These are phyloP conservation scores for Tuber indicum DNA, from an alignment of 495 filamentous ascomycete species.

Conservation along the genomic window DNA sequence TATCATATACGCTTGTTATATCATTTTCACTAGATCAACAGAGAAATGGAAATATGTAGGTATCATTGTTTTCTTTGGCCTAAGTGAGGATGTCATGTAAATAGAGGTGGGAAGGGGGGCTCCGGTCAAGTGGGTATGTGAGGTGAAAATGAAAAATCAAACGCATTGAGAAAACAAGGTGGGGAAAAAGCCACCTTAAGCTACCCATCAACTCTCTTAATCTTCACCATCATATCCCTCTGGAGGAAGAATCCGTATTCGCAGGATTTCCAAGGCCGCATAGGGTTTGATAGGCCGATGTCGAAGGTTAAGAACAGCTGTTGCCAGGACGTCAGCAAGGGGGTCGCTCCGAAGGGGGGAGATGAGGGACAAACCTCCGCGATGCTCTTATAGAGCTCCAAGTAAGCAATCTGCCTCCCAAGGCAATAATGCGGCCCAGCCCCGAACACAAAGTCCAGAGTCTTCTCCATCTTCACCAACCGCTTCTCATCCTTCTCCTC, in stretches of 20 bases:
- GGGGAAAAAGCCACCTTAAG: not conserved
- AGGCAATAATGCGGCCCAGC: constrained; percentile 29
- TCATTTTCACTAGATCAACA: too few species aligned
- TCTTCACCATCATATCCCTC: not conserved
- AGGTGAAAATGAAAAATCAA: too few species aligned
- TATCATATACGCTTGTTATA: too few species aligned
- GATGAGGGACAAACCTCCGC: constrained; percentile 20
- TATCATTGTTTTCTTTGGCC: too few species aligned
- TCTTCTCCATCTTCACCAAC: constrained; percentile 42
- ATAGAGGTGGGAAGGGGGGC: too few species aligned
- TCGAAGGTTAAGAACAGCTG: not conserved
- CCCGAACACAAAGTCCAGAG: constrained; percentile 32
- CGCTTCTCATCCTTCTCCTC: constrained; percentile 38
- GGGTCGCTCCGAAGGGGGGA: not conserved
- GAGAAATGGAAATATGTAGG: too few species aligned
- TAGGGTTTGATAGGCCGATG: not conserved
- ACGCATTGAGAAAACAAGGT: too few species aligned
- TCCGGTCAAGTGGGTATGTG: too few species aligned
- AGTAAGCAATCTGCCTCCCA: constrained; percentile 33
- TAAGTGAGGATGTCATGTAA: too few species aligned
- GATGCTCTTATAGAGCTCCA: constrained; percentile 27
- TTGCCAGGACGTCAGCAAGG: not conserved
- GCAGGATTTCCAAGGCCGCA: not conserved
- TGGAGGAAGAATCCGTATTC: not conserved
- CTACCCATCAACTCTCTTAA: not conserved